A percentile compares a stretch with the other conserved stretches of the same genome.
These are phyloP conservation scores for Persicaria tinctoria DNA, from an alignment of 148 eudicot genomes.

Conservation along the genomic window DNA sequence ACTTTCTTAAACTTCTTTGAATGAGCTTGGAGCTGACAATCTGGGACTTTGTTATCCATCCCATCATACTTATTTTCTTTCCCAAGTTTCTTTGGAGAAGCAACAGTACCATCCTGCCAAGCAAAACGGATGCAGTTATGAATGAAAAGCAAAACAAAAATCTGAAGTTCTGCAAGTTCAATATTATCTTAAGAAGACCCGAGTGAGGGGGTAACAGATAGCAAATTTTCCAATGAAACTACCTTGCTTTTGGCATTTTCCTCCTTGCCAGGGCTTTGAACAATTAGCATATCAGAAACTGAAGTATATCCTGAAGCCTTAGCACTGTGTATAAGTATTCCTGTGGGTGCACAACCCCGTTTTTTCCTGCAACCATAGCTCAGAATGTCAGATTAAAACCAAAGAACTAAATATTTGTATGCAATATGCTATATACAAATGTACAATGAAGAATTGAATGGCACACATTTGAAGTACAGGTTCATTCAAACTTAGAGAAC, in stretches of 20 bases:
- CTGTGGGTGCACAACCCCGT: slow-evolving; percentile 78
- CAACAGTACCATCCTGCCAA: slow-evolving; percentile 33
- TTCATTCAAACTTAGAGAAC: not conserved
- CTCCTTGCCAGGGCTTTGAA: slow-evolving; percentile 32
- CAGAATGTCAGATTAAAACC: slow-evolving; percentile 7
- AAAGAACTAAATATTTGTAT: not conserved
- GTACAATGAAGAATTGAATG: not conserved
- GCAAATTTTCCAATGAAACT: slow-evolving; percentile 22
- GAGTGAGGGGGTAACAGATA: not conserved
- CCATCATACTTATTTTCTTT: slow-evolving; percentile 48
- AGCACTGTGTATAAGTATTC: slow-evolving; percentile 53
- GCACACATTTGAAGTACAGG: not conserved
- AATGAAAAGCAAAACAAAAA: not conserved
- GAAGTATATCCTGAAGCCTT: slow-evolving; percentile 88
- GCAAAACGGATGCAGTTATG: not conserved
- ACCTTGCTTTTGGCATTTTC: slow-evolving; percentile 19
- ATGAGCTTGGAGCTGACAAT: slow-evolving; percentile 18
- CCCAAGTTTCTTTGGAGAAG: slow-evolving; percentile 37
- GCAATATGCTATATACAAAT: not conserved
- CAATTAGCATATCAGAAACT: slow-evolving; percentile 66
- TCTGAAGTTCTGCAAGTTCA: not conserved
- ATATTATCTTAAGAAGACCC: not conserved
- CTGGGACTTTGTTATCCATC: slow-evolving; percentile 18
- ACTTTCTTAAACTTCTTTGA: slow-evolving; percentile 34
- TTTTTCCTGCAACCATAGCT: slow-evolving; percentile 50